Base-by-base conservation (phyloP, 2,329 filamentous ascomycete genomes). In the Xylaria multiplex region DNA sequence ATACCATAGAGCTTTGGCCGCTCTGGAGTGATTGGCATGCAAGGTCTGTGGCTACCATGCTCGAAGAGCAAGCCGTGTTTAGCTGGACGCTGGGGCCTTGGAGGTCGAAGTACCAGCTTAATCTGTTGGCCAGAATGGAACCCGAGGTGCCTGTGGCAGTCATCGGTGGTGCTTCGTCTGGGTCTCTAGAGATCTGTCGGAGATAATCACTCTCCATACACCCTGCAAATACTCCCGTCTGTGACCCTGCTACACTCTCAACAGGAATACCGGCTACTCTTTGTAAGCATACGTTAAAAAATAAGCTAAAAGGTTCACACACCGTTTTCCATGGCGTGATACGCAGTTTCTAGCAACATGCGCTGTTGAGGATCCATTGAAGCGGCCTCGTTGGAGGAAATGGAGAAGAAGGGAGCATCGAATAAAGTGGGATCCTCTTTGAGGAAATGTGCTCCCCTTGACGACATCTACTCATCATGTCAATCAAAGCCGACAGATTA, bases 81-180 rank as follows among this genome's bases (percentile, higher is more conserved):
- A 59, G 4, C 14, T n/a, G 13, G 11, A 59, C 19, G 13, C 56
- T 59, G 3, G 56, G 56, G n/a, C 56, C 56, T 22, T 42, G 24
- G 32, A 59, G 32, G 27, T 59, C 30, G 19, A 50, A 59, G 6
- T 30, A 63, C 56, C 78, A 74, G 5, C 73, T 75, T 7, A 76
- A 58, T 7, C 73, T 67, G 45, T 75, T 74, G 4, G 75, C 70
- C 5, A 72, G 50, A 14, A 73, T 68, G 7, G 67, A 61, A 11
- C 64, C 64, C 2, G 62, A 65, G 8, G 62, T 69, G 2, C 72
- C 73, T 0, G 69, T 53, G n/a, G 52, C 52, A 27, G 22, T 13
- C 48, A n/a, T 14, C 30, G 9, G 1, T 11, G 69, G 62, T 9
- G 69, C 48, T 45, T 72, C 59, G 4, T 69, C 19, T 9, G 69